Evolutionary conservation across 2,329 filamentous ascomycete species (phyloP).

Genomic region (Plectosphaerella plurivora): DNA sequence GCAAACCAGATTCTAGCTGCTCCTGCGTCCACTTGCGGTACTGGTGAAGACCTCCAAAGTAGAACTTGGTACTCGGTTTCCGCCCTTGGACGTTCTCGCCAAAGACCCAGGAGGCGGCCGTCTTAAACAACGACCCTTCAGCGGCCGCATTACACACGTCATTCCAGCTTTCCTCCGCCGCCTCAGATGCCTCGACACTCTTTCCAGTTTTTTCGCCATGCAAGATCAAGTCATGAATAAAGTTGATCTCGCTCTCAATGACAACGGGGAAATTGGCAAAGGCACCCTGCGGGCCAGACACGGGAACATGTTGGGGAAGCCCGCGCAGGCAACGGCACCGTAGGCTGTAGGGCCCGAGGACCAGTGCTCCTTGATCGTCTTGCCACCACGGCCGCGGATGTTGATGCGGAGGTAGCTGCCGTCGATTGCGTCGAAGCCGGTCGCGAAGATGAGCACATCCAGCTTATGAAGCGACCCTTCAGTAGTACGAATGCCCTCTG

Average conservation of each 20-base stretch:
- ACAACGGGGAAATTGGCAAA: background rate
- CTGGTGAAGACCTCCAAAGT: background rate
- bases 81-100: background rate
- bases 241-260: background rate
- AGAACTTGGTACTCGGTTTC: background rate
- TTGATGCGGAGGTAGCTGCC: background rate
- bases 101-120: background rate
- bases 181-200: background rate
- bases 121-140: background rate
- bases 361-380: background rate
- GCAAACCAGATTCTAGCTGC: background rate
- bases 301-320: constrained; percentile 22
- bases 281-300: background rate
- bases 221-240: background rate
- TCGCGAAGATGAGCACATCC: constrained; percentile 15
- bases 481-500: constrained; percentile 19
- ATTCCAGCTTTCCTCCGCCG: background rate
- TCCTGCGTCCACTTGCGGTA: background rate
- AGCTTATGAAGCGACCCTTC: constrained; percentile 11
- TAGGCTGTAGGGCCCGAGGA: constrained; percentile 12
- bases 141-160: background rate
- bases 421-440: background rate
- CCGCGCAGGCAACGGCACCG: constrained; percentile 10
- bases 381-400: background rate
- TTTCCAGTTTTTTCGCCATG: background rate